Evolutionary conservation across 2,329 filamentous ascomycete species (phyloP), one percentile per base, ranked within the genome.

Genomic region (Salinomyces thailandicus): DNA sequence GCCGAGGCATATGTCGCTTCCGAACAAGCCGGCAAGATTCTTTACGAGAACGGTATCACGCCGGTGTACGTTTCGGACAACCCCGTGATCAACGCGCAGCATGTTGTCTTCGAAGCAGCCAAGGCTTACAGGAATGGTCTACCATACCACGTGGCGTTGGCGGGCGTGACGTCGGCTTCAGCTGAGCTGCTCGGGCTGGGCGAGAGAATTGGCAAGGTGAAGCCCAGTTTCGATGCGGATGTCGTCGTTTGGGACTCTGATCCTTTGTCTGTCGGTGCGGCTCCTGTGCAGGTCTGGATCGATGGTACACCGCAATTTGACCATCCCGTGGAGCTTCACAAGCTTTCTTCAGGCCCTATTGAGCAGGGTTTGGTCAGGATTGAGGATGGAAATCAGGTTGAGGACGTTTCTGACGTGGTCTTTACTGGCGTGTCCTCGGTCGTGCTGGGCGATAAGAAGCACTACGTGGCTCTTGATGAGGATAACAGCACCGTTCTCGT

Each of bases 31-130:
- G 78, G 77, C 17, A 81, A 79, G 52, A 66, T 75, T 3, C 65
- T 83, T 0, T 75, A 75, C 46, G 77, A 81, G 15, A 67, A 72
- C 38, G 77, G 73, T 17, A 63, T 83, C 19, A 80, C 76, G 0
- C 69, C 76, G 1, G 71, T 80, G 15, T 81, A 79, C 45, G 77
- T 82, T n/a, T 77, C 72, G 42, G 77, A 81, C 51, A 83, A 82
- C 51, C 79, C 79, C 0, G 77, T 81, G 0, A 57, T 81, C 36
- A 81, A 81, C 46, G 77, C 77, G 1, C 78, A 81, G 53, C 77
- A 81, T 44, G 75, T 82, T 3, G 62, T 81, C 1, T 78, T 80
- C 32, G 78, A 68, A 46, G 64, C 64, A 4, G 62, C 63, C 2
- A 65, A 64, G 38, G 64, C 63, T 0, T 62, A 66, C 42, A 52